phyloP scores from a whole-genome alignment of 1,284 basidiomycete species.

The Trichosporon coremiiforme region DNA sequence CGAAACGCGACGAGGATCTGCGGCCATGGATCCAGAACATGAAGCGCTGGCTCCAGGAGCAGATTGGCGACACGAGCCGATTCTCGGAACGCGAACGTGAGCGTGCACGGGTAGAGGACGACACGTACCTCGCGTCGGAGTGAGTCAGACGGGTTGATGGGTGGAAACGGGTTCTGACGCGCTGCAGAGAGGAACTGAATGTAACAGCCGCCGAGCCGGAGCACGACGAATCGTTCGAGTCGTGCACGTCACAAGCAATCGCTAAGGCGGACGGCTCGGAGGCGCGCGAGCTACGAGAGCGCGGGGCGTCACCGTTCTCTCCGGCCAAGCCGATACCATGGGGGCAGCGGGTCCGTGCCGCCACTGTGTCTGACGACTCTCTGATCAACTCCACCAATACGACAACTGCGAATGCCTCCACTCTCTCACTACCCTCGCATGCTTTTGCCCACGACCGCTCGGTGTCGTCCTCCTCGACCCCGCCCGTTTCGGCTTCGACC shows the following conservation, averaged over 20 bases:
- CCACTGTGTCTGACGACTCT: constrained; percentile 40
- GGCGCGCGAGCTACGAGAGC: background rate
- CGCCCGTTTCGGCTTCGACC: constrained; percentile 42
- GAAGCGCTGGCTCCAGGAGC: constrained; percentile 64
- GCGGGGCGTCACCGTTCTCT: background rate
- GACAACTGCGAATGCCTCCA: constrained; percentile 21
- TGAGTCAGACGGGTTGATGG: constrained; percentile 46
- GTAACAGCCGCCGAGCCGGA: constrained; percentile 3
- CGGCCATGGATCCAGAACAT: constrained; percentile 72
- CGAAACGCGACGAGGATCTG: constrained; percentile 61
- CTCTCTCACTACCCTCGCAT: constrained; percentile 28
- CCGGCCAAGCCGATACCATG: constrained; percentile 10
- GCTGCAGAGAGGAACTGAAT: background rate
- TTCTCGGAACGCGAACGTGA: background rate
- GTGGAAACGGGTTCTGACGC: constrained; percentile 21
- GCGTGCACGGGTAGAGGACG: constrained; percentile 30
- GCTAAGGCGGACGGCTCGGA: background rate
- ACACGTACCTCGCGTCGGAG: constrained; percentile 37
- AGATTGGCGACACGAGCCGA: constrained; percentile 25
- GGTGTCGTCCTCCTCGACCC: constrained; percentile 29
- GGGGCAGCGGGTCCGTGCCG: constrained; percentile 28
- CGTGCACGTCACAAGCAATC: background rate
- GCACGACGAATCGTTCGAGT: constrained; percentile 12
- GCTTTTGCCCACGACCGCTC: constrained; percentile 29
- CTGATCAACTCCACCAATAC: constrained; percentile 23